Conservation (phyloP, 2,329 filamentous ascomycete species). For the Colletotrichum neosansevieriae region DNA sequence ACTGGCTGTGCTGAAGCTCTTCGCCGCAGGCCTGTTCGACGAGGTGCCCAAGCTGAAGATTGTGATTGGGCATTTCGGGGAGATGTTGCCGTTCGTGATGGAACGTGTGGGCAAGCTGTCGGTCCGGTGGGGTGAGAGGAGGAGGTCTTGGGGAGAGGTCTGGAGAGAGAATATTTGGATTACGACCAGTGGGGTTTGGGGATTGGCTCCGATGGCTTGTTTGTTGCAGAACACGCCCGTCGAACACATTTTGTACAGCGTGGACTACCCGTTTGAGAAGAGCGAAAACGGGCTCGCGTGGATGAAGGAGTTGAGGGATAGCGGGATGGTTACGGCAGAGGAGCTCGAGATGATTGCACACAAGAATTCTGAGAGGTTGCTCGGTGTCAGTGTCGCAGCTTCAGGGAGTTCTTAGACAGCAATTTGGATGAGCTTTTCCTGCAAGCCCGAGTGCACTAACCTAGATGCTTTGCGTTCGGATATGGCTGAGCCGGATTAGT, state of each 20-base stretch:
- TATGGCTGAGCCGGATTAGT: no score
- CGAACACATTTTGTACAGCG: conserved; percentile 67
- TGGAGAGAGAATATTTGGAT: conserved; percentile 69
- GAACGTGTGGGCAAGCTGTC: conserved; percentile 55
- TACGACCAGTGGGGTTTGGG: conserved; percentile 67
- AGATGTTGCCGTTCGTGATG: conserved; percentile 65
- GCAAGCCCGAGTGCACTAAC: no score
- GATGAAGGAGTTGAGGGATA: conserved; percentile 60
- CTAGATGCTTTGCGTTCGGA: no score
- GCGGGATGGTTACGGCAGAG: conserved; percentile 61
- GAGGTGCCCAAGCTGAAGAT: conserved; percentile 19
- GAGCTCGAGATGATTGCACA: conserved; percentile 62
- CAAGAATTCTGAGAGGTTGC: conserved; percentile 62
- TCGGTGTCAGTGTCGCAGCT: conserved; percentile 48
- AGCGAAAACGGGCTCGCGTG: conserved; percentile 62
- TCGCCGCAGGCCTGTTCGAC: conserved; percentile 28
- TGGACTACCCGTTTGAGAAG: conserved; percentile 68
- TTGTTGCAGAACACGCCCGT: conserved; percentile 57
- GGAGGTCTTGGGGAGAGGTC: conserved; percentile 58
- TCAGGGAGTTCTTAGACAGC: background rate
- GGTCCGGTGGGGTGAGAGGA: conserved; percentile 47
- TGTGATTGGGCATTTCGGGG: conserved; percentile 30
- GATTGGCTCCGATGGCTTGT: conserved; percentile 59
- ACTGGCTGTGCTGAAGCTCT: conserved; percentile 43
- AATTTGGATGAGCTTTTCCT: no score